Conservation (phyloP, 2,329 filamentous ascomycete genomes). For the Didymella lethalis region DNA sequence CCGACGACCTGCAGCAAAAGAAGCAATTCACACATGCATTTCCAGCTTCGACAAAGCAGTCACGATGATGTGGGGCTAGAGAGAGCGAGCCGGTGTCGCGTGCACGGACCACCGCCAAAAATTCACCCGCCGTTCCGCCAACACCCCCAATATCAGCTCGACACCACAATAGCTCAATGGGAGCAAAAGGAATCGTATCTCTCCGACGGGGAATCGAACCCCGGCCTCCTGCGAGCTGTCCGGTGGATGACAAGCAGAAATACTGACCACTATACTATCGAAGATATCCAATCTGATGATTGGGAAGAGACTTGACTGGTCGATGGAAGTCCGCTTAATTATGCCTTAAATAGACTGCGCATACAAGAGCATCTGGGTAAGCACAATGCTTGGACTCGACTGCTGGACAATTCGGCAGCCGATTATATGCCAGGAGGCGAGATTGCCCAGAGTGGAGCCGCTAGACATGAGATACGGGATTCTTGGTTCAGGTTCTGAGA, state of each 20-base stretch:
- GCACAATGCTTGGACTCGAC: background rate
- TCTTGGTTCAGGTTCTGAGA: background rate
- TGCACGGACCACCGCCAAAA: slow-evolving; percentile 10
- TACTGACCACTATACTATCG: slow-evolving; percentile 24
- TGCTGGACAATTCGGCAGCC: background rate
- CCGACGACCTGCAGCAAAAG: background rate
- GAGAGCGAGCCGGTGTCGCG: background rate
- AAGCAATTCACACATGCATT: background rate
- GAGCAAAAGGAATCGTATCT: slow-evolving; percentile 11
- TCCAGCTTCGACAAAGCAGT: background rate
- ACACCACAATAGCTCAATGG: background rate
- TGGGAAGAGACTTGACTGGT: slow-evolving; percentile 14
- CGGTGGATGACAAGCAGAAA: slow-evolving; percentile 18
- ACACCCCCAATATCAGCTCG: background rate
- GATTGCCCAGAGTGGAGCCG: background rate
- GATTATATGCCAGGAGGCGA: background rate
- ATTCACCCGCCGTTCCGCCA: background rate
- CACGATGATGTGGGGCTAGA: background rate
- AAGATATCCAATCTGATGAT: slow-evolving; percentile 15
- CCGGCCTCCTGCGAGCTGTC: slow-evolving; percentile 23
- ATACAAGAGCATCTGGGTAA: background rate
- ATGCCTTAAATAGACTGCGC: background rate
- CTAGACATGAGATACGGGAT: background rate
- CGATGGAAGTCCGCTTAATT: background rate
- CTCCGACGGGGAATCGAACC: slow-evolving; percentile 25